Conservation (phyloP, 208 protist species). For the Leishmania turanica region DNA sequence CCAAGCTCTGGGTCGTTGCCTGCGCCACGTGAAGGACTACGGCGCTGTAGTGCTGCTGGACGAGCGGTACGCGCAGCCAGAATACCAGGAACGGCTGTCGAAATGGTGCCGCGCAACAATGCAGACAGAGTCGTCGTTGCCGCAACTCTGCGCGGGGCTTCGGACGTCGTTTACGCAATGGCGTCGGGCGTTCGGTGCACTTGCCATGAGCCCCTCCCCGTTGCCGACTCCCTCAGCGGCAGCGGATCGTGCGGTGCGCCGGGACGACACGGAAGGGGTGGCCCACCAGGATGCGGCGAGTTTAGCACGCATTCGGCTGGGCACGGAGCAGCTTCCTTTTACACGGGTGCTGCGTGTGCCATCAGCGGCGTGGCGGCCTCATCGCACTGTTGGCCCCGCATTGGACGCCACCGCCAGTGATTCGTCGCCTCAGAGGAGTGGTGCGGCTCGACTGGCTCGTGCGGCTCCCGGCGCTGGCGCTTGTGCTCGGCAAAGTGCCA, state of each 20-base stretch:
- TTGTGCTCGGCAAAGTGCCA: not conserved
- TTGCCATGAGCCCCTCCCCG: not conserved
- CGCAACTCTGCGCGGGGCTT: conserved; percentile 16
- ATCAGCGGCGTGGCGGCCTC: not conserved
- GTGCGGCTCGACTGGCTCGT: not conserved
- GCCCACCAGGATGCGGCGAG: not conserved
- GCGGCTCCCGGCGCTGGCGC: not conserved
- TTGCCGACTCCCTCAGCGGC: not conserved
- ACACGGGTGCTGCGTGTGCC: conserved; percentile 13
- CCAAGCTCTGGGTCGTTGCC: conserved; percentile 96
- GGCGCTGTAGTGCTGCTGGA: conserved; percentile 95
- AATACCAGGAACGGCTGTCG: conserved; percentile 42
- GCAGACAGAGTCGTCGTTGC: conserved; percentile 28
- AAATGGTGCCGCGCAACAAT: conserved; percentile 60
- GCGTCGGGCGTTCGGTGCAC: conserved; percentile 11
- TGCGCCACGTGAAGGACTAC: conserved; percentile 94
- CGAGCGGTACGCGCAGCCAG: conserved; percentile 67
- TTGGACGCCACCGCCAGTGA: not conserved
- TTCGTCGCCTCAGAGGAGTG: not conserved
- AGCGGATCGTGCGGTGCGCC: not conserved
- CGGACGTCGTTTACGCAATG: conserved; percentile 13
- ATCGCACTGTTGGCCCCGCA: not conserved
- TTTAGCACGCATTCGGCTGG: conserved; percentile 2
- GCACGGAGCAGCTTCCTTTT: conserved; percentile 33
- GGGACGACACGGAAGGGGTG: not conserved